phyloP scores from a whole-genome alignment of 2,329 filamentous ascomycete species.

The Cytospora schulzeri region DNA sequence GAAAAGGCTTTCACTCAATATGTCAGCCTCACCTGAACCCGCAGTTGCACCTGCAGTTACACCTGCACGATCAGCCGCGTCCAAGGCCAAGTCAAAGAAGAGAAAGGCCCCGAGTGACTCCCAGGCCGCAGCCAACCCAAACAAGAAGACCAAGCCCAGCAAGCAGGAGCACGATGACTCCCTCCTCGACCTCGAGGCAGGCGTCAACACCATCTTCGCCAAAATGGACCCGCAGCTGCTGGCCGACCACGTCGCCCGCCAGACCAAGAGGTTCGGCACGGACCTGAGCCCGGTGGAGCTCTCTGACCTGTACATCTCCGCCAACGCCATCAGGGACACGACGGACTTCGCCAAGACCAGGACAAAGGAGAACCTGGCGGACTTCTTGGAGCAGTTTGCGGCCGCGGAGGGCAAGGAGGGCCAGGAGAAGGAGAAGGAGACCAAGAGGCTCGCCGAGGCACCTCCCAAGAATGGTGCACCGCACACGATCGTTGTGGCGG shows the following conservation, averaged over 20 bases:
- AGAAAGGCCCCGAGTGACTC: conserved; percentile 54
- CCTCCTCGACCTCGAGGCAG: conserved; percentile 66
- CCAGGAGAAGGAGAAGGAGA: conserved; percentile 37
- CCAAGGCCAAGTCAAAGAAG: conserved; percentile 49
- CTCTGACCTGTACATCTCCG: conserved; percentile 78
- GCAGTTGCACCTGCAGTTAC: conserved; percentile 1
- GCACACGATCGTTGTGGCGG: conserved; percentile 87
- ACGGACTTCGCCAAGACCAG: conserved; percentile 71
- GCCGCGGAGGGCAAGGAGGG: conserved; percentile 33
- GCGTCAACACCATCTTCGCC: conserved; percentile 78
- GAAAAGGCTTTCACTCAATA: neutral
- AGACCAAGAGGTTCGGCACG: conserved; percentile 74
- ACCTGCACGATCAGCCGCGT: conserved; percentile 10
- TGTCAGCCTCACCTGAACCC: conserved; percentile 14
- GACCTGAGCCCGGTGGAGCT: conserved; percentile 84
- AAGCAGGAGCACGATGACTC: conserved; percentile 57
- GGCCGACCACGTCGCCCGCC: conserved; percentile 82
- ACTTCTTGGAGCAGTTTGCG: conserved; percentile 72
- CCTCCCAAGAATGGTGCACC: conserved; percentile 71
- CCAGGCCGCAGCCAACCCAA: neutral
- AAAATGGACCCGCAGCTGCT: conserved; percentile 82
- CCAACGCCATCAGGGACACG: conserved; percentile 76
- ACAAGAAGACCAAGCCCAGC: conserved; percentile 47
- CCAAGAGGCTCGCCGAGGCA: conserved; percentile 60
- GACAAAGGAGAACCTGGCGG: conserved; percentile 71